phyloP scores from a whole-genome alignment of 1,284 basidiomycete species.

The Tilletia walkeri region DNA sequence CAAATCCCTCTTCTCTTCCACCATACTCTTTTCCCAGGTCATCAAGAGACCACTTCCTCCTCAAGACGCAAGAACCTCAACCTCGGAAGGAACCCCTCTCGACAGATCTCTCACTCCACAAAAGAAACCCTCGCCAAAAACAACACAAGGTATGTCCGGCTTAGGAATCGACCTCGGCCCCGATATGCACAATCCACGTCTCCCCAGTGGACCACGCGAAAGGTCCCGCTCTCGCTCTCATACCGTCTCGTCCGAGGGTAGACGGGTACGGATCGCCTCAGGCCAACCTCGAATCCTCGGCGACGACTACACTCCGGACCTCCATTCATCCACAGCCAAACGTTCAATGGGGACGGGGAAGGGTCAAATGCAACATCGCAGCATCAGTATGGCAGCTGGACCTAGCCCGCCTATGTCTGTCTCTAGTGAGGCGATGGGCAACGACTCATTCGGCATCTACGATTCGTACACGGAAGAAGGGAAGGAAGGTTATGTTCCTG shows the following conservation, averaged over 20 bases:
- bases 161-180: slow-evolving; percentile 10
- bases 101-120: too few relatives aligned
- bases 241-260: slow-evolving; percentile 16
- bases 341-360: too few relatives aligned
- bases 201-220: not conserved
- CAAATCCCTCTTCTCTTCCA: too few relatives aligned
- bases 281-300: slow-evolving; percentile 38
- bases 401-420: not conserved
- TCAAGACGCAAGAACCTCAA: too few relatives aligned
- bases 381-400: slow-evolving; percentile 8
- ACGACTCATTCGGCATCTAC: not conserved
- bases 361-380: not conserved
- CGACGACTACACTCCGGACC: slow-evolving; percentile 18
- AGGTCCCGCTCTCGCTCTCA: slow-evolving; percentile 8
- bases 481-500: slow-evolving; percentile 3
- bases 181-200: not conserved
- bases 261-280: slow-evolving; percentile 42
- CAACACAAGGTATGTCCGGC: not conserved
- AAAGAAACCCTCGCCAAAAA: too few relatives aligned
- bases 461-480: slow-evolving; percentile 1
- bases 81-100: too few relatives aligned
- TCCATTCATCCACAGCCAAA: not conserved
- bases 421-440: slow-evolving; percentile 2
- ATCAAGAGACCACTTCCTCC: too few relatives aligned
- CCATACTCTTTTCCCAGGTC: too few relatives aligned